phyloP scores from a whole-genome alignment of 176 grass and related monocot genomes.

The Hordeum vulgare region MorexV3_pseudomolecules_assembly NC_058522.1:376221561-376222060 shows the following conservation, averaged over 20 bases:
- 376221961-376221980: not conserved
- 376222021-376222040: not conserved
- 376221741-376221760: too few relatives aligned
- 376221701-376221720: too few relatives aligned
- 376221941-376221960: not conserved
- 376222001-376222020: not conserved
- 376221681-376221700: too few relatives aligned
- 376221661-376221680: too few relatives aligned
- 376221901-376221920: not conserved
- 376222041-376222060: not conserved
- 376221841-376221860: not conserved
- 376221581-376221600: too few relatives aligned
- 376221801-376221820: not conserved
- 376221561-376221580: too few relatives aligned
- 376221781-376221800: not conserved
- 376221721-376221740: too few relatives aligned
- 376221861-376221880: not conserved
- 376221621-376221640: too few relatives aligned
- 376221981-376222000: not conserved
- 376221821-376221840: not conserved
- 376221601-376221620: too few relatives aligned
- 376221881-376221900: not conserved
- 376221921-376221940: not conserved
- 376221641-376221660: too few relatives aligned
- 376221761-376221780: too few relatives aligned